A percentile compares a stretch with the other conserved stretches of the same genome.
Evolutionary conservation across 495 filamentous ascomycete species (phyloP).

Genomic region (Symbiotaphrina buchneri): DNA sequence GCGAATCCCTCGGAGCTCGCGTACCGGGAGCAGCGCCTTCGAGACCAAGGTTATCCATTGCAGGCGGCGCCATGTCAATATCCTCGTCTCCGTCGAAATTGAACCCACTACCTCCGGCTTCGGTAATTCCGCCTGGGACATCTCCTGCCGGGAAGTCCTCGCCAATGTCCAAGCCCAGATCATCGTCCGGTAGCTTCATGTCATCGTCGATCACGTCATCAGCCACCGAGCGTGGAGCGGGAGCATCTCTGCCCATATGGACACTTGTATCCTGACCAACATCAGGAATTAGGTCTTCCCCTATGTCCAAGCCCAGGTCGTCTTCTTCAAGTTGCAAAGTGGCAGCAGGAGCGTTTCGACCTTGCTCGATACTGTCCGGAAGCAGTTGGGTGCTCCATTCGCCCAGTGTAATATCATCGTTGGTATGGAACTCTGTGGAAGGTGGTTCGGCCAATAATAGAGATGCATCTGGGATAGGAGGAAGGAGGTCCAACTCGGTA

Average conservation of each 20-base stretch:
- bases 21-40: constrained; percentile 17
- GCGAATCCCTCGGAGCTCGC: constrained; percentile 31
- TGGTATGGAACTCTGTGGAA: constrained; percentile 1
- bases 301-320: constrained; percentile 20
- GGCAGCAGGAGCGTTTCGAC: constrained; percentile 29
- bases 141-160: constrained; percentile 16
- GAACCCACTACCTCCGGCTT: constrained; percentile 3
- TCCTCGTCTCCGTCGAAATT: constrained; percentile 18
- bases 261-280: constrained; percentile 22
- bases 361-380: constrained; percentile 4
- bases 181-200: constrained; percentile 15
- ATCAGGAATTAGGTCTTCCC: constrained; percentile 32
- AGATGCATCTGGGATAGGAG: constrained; percentile 16
- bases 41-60: constrained; percentile 29
- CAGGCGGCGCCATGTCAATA: constrained; percentile 34
- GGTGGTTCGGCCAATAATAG: constrained; percentile 12
- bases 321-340: constrained; percentile 31
- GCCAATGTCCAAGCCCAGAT: constrained; percentile 26
- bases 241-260: constrained; percentile 11
- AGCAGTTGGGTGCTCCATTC: constrained; percentile 3
- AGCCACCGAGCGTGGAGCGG: constrained; percentile 6
- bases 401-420: constrained; percentile 5
- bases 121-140: constrained; percentile 2
- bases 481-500: constrained; percentile 69
- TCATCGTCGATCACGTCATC: constrained; percentile 14